A percentile compares a stretch with the other conserved stretches of the same genome.
These are phyloP conservation scores for Candida adriatica DNA, from an alignment of 805 yeast genomes.

Conservation along the genomic window DNA sequence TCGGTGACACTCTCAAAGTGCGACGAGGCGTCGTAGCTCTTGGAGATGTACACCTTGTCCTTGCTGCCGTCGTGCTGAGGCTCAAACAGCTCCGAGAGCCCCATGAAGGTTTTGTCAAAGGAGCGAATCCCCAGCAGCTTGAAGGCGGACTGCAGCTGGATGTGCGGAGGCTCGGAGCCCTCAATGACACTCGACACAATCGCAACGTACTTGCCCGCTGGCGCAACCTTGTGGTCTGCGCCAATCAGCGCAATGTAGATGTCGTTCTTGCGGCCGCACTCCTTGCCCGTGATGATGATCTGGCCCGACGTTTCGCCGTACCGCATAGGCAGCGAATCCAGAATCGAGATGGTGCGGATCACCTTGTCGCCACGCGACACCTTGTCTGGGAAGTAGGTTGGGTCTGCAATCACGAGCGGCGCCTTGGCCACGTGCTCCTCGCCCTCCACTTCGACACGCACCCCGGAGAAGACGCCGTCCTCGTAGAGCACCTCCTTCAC, in stretches of 20 bases:
- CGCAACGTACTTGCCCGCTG: slow-evolving; percentile 85
- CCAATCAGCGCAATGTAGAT: slow-evolving; percentile 91
- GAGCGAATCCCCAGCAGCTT: slow-evolving; percentile 72
- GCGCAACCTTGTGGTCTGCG: slow-evolving; percentile 81
- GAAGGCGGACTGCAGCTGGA: slow-evolving; percentile 91
- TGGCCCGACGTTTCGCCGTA: slow-evolving; percentile 83
- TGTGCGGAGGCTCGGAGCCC: slow-evolving; percentile 89
- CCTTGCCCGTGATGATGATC: slow-evolving; percentile 94
- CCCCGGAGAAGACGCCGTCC: slow-evolving; percentile 74
- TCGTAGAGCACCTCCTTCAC: slow-evolving; percentile 81
- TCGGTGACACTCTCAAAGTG: slow-evolving; percentile 96
- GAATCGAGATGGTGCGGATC: slow-evolving; percentile 59
- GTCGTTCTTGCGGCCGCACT: slow-evolving; percentile 86
- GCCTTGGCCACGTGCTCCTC: slow-evolving; percentile 60
- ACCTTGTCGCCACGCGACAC: slow-evolving; percentile 33
- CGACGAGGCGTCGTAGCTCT: slow-evolving; percentile 88
- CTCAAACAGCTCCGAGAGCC: slow-evolving; percentile 84
- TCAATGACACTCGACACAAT: slow-evolving; percentile 92
- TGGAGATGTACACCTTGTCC: slow-evolving; percentile 76
- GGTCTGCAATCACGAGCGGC: slow-evolving; percentile 92
- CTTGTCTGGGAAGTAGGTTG: slow-evolving; percentile 84
- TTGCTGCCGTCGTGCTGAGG: slow-evolving; percentile 78
- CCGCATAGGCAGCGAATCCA: slow-evolving; percentile 81
- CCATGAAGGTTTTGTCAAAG: slow-evolving; percentile 60
- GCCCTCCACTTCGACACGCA: slow-evolving; percentile 79